A percentile compares a stretch with the other conserved stretches of the same genome.
Conservation (phyloP, 108 stramenopile species). For the Cyclotella kingstonii region DNA sequence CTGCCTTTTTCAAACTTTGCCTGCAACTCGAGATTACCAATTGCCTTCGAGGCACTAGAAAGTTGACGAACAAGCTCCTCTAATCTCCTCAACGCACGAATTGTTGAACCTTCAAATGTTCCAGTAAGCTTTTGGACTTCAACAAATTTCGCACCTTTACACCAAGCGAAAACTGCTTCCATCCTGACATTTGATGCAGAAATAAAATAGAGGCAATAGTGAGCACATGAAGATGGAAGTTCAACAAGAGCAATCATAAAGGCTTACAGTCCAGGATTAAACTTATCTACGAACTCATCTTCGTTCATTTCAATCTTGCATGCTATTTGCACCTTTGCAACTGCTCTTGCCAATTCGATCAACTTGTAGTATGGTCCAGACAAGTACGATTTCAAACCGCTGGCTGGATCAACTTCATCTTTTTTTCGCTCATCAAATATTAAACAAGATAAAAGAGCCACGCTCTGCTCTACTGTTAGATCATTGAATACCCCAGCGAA, state of each 20-base stretch:
- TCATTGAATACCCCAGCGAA: constrained; percentile 97
- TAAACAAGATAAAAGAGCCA: constrained; percentile 90
- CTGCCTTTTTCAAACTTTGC: constrained; percentile 93
- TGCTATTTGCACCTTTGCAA: constrained; percentile 82
- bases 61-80: constrained; percentile 99
- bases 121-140: constrained; percentile 96
- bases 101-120: constrained; percentile 96
- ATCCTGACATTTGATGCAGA: constrained; percentile 55
- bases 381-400: constrained; percentile 72
- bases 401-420: constrained; percentile 77
- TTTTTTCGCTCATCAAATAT: constrained; percentile 84
- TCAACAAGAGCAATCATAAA: background rate
- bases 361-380: constrained; percentile 77
- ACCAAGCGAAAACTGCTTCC: constrained; percentile 98
- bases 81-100: constrained; percentile 91
- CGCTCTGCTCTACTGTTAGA: constrained; percentile 87
- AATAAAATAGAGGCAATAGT: background rate
- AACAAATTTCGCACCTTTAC: constrained; percentile 94
- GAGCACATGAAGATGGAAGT: background rate
- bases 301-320: constrained; percentile 90
- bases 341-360: constrained; percentile 78
- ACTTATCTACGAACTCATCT: constrained; percentile 83
- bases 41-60: constrained; percentile 83
- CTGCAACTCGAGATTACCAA: constrained; percentile 94
- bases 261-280: constrained; percentile 92